These are phyloP conservation scores for Mucor plumbeus DNA, from an alignment of 371 early-diverging fungal species.

Conservation along the genomic window DNA sequence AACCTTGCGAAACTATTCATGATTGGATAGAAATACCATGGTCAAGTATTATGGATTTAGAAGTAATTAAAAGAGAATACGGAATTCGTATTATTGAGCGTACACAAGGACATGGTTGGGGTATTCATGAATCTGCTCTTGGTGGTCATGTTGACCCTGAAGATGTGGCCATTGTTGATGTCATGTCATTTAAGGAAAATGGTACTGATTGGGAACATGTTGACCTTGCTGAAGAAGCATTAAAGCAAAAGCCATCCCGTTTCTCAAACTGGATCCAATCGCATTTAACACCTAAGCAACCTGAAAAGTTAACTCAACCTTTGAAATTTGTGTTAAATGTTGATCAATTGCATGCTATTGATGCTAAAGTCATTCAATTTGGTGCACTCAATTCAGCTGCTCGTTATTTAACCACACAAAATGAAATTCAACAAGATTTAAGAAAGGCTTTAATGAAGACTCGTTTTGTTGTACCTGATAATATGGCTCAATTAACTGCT, in stretches of 20 bases:
- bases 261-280: constrained; percentile 23
- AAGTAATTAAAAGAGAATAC: constrained; percentile 30
- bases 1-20: constrained; percentile 32
- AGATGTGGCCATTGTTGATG: constrained; percentile 39
- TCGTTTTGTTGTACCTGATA: constrained; percentile 41
- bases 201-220: constrained; percentile 40
- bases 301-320: constrained; percentile 28
- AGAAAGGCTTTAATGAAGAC: constrained; percentile 38
- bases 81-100: constrained; percentile 47
- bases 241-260: constrained; percentile 4
- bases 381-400: constrained; percentile 50
- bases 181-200: constrained; percentile 45
- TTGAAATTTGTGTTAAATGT: constrained; percentile 33
- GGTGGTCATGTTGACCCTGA: constrained; percentile 18
- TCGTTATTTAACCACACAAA: constrained; percentile 32
- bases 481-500: constrained; percentile 24
- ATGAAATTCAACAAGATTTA: constrained; percentile 31
- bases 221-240: constrained; percentile 19
- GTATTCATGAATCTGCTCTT: constrained; percentile 38
- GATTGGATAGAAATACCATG: constrained; percentile 38
- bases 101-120: constrained; percentile 45
- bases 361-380: constrained; percentile 41
- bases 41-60: constrained; percentile 42
- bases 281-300: constrained; percentile 8
- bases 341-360: constrained; percentile 23